These are phyloP conservation scores for Stenogyne calaminthoides DNA, from an alignment of 305 asterid genomes.

Conservation along the genomic window DNA sequence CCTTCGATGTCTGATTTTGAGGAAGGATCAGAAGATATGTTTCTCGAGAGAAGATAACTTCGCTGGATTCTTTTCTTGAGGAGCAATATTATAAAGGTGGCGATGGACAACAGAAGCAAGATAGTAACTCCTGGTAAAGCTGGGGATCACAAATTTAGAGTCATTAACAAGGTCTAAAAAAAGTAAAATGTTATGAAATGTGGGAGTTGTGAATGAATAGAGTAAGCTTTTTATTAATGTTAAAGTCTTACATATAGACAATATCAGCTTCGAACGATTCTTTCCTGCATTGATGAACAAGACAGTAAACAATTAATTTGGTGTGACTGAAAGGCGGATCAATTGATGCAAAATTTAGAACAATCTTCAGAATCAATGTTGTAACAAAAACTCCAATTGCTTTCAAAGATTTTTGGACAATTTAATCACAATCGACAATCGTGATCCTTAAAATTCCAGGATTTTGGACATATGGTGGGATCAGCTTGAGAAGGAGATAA, in stretches of 20 bases:
- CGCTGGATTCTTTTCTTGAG: conserved; percentile 31
- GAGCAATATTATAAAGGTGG: conserved; percentile 25
- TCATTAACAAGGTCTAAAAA: neutral
- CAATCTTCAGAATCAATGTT: conserved; percentile 14
- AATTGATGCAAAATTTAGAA: conserved; percentile 18
- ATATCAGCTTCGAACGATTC: neutral
- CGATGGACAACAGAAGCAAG: neutral
- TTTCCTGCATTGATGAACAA: neutral
- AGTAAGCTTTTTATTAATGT: neutral
- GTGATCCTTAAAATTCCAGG: too few relatives aligned
- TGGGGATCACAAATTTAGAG: neutral
- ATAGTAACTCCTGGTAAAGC: neutral
- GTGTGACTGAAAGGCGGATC: neutral
- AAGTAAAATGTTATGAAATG: neutral
- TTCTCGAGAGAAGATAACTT: conserved; percentile 38
- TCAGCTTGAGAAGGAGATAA: too few relatives aligned
- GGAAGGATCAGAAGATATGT: conserved; percentile 33
- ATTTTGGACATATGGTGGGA: too few relatives aligned
- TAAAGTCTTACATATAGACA: neutral
- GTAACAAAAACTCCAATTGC: neutral
- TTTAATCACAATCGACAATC: too few relatives aligned
- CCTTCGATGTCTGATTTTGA: conserved; percentile 36
- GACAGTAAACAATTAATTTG: neutral
- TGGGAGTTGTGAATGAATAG: neutral
- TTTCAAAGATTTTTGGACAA: too few relatives aligned